Evolutionary conservation across 768 basidiomycete species (phyloP).

Genomic region (Serendipita indica): DNA sequence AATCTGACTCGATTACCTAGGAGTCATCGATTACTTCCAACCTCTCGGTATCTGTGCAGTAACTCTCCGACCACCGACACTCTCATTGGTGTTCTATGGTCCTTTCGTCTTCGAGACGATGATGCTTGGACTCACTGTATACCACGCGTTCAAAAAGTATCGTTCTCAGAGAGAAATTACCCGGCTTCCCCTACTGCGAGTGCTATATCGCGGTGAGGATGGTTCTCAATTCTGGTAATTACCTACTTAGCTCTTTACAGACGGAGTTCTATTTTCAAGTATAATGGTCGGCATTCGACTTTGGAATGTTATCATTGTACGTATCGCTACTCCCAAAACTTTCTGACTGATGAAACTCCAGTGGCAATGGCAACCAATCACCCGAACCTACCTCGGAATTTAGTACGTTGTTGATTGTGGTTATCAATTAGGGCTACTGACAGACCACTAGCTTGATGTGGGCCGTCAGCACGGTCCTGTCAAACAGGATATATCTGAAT

Average conservation of each 20-base stretch:
- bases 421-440: neutral
- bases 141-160: neutral
- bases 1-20: neutral
- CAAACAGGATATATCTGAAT: neutral
- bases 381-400: conserved; percentile 4
- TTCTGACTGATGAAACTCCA: neutral
- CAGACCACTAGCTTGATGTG: neutral
- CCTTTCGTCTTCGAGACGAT: neutral
- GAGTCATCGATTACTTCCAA: neutral
- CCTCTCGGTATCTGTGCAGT: neutral
- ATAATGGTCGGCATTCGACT: neutral
- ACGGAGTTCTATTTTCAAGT: neutral
- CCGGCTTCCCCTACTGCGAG: neutral
- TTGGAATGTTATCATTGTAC: conserved; percentile 3
- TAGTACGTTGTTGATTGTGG: neutral
- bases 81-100: neutral
- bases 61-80: neutral
- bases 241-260: neutral
- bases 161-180: neutral
- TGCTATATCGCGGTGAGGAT: conserved; percentile 5
- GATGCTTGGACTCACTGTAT: neutral
- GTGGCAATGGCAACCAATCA: neutral
- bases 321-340: neutral
- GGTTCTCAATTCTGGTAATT: neutral
- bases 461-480: neutral